Percentiles rank a stretch among this genome's conserved stretches.
Conservation (phyloP, 139 green algal genomes). For the Volvox reticuliferus region DNA sequence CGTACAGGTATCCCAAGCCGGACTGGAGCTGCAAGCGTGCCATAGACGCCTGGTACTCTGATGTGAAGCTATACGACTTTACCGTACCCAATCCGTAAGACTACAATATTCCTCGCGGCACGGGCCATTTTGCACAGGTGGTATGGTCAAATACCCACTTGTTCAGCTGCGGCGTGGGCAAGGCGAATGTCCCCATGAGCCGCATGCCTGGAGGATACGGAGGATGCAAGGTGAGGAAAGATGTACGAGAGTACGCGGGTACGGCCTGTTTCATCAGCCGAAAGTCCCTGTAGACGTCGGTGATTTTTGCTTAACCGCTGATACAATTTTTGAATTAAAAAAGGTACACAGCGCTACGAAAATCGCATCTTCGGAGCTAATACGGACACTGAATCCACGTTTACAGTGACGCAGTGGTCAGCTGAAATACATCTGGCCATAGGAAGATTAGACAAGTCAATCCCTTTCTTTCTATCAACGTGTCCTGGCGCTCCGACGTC, state of each 20-base stretch:
- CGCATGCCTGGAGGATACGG: not conserved
- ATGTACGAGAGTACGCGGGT: not conserved
- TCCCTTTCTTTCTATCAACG: too few relatives aligned
- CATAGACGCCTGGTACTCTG: constrained; percentile 36
- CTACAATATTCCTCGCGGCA: not conserved
- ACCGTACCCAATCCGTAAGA: not conserved
- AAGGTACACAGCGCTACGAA: too few relatives aligned
- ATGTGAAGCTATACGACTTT: constrained; percentile 28
- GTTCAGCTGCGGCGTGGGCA: constrained; percentile 16
- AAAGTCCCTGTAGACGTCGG: too few relatives aligned
- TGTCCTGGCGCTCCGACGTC: too few relatives aligned
- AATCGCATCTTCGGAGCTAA: too few relatives aligned
- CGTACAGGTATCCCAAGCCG: constrained; percentile 19
- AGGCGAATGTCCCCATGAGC: constrained; percentile 5
- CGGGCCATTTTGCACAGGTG: constrained; percentile 8
- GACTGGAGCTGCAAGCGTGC: constrained; percentile 23
- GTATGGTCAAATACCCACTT: not conserved
- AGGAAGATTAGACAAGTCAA: too few relatives aligned
- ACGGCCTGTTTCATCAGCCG: too few relatives aligned
- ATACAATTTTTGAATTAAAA: too few relatives aligned
- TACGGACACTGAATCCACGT: too few relatives aligned
- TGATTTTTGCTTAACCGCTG: too few relatives aligned
- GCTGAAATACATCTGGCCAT: too few relatives aligned
- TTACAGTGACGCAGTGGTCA: too few relatives aligned
- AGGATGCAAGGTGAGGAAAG: constrained; percentile 22